A percentile compares a stretch with the other conserved stretches of the same genome.
Evolutionary conservation across 2,329 filamentous ascomycete species (phyloP).

Genomic region (Grosmannia clavigera): DNA sequence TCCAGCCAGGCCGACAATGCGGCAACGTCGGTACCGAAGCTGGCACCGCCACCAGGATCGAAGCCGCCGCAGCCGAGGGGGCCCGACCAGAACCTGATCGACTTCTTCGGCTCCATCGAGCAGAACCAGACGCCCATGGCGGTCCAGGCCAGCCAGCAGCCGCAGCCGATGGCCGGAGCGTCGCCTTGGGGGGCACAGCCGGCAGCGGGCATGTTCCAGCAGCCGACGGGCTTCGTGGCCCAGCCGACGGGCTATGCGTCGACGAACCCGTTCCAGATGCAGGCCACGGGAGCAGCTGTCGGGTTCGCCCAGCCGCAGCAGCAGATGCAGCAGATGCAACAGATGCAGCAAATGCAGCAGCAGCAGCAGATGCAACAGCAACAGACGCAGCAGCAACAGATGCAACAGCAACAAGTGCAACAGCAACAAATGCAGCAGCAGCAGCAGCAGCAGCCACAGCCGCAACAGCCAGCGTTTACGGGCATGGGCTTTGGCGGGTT

Average conservation of each 20-base stretch:
- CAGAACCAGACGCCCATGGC: slow-evolving; percentile 67
- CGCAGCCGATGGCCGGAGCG: slow-evolving; percentile 19
- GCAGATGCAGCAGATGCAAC: too few relatives aligned
- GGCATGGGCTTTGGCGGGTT: slow-evolving; percentile 80
- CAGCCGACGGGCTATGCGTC: slow-evolving; percentile 28
- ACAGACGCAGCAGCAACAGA: slow-evolving; percentile 26
- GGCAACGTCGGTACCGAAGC: slow-evolving; percentile 24
- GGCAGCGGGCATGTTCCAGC: slow-evolving; percentile 23
- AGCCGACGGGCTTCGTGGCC: slow-evolving; percentile 18
- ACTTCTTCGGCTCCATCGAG: slow-evolving; percentile 91
- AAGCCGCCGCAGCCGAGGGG: slow-evolving; percentile 33
- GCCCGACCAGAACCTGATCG: slow-evolving; percentile 69
- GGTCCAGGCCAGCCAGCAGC: slow-evolving; percentile 23
- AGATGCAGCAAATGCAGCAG: neutral
- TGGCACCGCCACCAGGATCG: slow-evolving; percentile 22
- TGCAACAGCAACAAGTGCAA: too few relatives aligned
- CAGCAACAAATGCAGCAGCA: slow-evolving; percentile 21
- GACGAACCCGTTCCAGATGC: slow-evolving; percentile 29
- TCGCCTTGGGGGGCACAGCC: slow-evolving; percentile 27
- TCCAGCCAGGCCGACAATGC: slow-evolving; percentile 27
- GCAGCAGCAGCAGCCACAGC: slow-evolving; percentile 26
- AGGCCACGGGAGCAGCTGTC: slow-evolving; percentile 20
- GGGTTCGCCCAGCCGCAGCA: slow-evolving; percentile 12
- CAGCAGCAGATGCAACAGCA: slow-evolving; percentile 18
- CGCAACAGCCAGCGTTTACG: slow-evolving; percentile 38